A percentile compares a stretch with the other conserved stretches of the same genome.
These are phyloP conservation scores for Lepidium aucheri DNA, from an alignment of 345 rosid genomes.

Conservation along the genomic window DNA sequence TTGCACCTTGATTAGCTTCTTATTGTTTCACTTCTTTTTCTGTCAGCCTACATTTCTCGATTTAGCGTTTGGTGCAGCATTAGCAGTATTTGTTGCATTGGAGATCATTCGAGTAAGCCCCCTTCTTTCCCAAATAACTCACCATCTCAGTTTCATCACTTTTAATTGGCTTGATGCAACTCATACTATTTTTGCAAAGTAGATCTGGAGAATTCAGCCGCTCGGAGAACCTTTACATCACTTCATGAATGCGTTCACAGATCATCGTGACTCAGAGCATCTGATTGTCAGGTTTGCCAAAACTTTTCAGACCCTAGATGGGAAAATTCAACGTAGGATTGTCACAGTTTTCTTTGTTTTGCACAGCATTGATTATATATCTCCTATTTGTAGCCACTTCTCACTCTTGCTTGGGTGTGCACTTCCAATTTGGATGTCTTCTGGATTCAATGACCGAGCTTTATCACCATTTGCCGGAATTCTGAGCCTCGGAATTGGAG, in stretches of 20 bases:
- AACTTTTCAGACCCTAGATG: background rate
- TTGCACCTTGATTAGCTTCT: background rate
- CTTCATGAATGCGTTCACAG: slow-evolving; percentile 94
- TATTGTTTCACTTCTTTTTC: background rate
- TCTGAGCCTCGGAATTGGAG: slow-evolving; percentile 97
- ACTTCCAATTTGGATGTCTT: slow-evolving; percentile 97
- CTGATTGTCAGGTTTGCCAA: slow-evolving; percentile 70
- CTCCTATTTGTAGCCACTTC: slow-evolving; percentile 54
- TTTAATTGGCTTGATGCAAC: background rate
- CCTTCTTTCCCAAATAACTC: background rate
- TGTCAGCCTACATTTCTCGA: slow-evolving; percentile 93
- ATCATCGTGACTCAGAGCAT: slow-evolving; percentile 92
- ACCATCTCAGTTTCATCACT: background rate
- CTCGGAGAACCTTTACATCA: slow-evolving; percentile 64
- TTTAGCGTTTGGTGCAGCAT: slow-evolving; percentile 94
- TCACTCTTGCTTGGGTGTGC: slow-evolving; percentile 94
- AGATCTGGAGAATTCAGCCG: slow-evolving; percentile 94
- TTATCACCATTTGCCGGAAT: slow-evolving; percentile 95
- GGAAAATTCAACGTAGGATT: background rate
- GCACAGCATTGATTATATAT: background rate
- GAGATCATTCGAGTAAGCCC: slow-evolving; percentile 86
- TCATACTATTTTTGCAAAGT: slow-evolving; percentile 7
- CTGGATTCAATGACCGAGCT: slow-evolving; percentile 87
- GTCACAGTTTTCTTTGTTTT: background rate
- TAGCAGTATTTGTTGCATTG: slow-evolving; percentile 65